Conservation (phyloP, 495 filamentous ascomycete species). For the Xylaria castorea region DNA sequence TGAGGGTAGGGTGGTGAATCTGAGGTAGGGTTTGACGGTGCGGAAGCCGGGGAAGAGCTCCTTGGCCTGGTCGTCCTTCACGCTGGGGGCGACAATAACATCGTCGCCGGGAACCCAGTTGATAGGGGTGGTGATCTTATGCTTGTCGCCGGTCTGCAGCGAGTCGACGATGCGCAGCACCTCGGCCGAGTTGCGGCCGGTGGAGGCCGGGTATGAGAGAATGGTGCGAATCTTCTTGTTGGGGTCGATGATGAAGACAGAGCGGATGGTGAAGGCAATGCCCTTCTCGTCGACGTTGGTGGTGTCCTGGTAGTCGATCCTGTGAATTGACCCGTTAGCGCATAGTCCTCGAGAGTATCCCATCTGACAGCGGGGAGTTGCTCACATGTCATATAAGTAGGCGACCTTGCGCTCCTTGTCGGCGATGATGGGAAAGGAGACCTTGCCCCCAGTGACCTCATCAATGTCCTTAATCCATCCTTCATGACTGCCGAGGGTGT, state of each 20-base stretch:
- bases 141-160: conserved; percentile 96
- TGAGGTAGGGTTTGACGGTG: conserved; percentile 91
- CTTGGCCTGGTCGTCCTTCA: conserved; percentile 88
- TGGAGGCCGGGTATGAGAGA: conserved; percentile 95
- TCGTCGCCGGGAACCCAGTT: conserved; percentile 92
- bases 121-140: conserved; percentile 91
- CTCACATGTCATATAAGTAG: conserved; percentile 92
- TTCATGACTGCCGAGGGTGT: conserved; percentile 69
- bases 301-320: conserved; percentile 78
- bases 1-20: conserved; percentile 72
- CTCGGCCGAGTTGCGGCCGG: conserved; percentile 95
- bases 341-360: background rate
- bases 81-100: conserved; percentile 90
- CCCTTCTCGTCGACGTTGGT: conserved; percentile 95
- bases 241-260: conserved; percentile 98
- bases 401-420: conserved; percentile 96
- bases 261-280: conserved; percentile 97
- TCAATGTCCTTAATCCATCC: conserved; percentile 96
- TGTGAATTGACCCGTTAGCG: conserved; percentile 37
- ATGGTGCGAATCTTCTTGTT: conserved; percentile 98
- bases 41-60: conserved; percentile 89
- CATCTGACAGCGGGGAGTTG: conserved; percentile 17
- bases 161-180: conserved; percentile 95
- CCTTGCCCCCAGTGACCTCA: conserved; percentile 81
- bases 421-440: conserved; percentile 95